Evolutionary conservation across 345 rosid species (phyloP), one percentile per base, ranked within the genome.

Genomic region (Anacardium occidentale): DNA sequence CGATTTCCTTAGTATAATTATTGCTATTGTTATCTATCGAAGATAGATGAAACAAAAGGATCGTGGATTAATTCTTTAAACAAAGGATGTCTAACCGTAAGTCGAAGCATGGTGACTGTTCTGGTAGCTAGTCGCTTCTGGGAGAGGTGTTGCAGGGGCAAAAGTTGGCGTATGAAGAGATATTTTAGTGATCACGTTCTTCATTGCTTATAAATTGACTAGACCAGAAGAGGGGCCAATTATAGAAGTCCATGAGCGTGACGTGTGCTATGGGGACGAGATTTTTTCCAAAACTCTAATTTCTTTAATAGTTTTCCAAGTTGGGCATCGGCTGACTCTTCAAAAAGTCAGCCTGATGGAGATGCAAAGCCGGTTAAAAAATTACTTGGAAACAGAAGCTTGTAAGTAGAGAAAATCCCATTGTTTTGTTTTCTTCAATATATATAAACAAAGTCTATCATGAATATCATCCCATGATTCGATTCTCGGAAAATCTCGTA

Each of bases 251-350:
- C 45, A 26, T 55, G 10, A 55, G 12, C 73, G 64, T 32, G 3
- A 51, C 15, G 54, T 40, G 37, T 15, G 2, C 10, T 22, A 20
- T 40, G 11, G 20, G 40, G 63, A 5, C 1, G 32, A 29, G 10
- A 26, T 47, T 70, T 29, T n/a, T n/a, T 18, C 66, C 60, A 61
- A 29, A 29, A 14, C 0, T 3, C 17, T n/a, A 26, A 3, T 61
- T 34, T 61, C 15, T 48, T 7, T 60, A 50, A 32, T 21, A 29
- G 54, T 32, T 76, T 66, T 42, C 37, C 68, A 69, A 66, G 81
- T 68, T 80, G 74, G 75, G 76, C 62, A 74, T 65, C 48, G 47
- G 29, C 78, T 82, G 83, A 79, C 80, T 74, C 56, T 69, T 64
- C n/a, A 50, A 73, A 83, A 67, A 70, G 83, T 80, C 84, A 77